These are phyloP conservation scores for Geranium rotundifolium DNA, from an alignment of 345 rosid species.

Conservation along the genomic window DNA sequence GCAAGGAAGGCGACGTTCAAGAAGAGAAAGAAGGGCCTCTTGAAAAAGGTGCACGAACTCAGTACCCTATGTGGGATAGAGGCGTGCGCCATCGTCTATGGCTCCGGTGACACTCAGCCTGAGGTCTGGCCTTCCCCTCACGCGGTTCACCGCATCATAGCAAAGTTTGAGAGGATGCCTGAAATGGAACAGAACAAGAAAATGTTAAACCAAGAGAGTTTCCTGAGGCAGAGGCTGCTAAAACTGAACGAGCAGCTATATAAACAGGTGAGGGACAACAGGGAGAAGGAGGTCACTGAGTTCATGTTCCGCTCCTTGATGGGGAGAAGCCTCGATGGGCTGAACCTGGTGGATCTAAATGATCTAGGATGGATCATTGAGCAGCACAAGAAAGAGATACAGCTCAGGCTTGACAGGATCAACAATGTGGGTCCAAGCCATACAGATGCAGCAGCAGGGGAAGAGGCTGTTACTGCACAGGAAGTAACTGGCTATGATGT, in stretches of 20 bases:
- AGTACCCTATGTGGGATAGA: slow-evolving; percentile 22
- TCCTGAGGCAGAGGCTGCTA: slow-evolving; percentile 5
- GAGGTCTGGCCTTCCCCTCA: slow-evolving; percentile 22
- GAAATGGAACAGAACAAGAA: slow-evolving; percentile 25
- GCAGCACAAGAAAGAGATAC: slow-evolving; percentile 11
- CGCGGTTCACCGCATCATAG: slow-evolving; percentile 13
- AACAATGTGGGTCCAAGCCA: not conserved
- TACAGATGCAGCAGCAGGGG: not conserved
- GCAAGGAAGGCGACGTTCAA: slow-evolving; percentile 15
- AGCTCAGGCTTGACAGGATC: slow-evolving; percentile 2
- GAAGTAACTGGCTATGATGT: not conserved
- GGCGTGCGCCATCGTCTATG: slow-evolving; percentile 19
- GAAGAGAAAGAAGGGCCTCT: slow-evolving; percentile 23
- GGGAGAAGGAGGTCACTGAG: slow-evolving; percentile 7
- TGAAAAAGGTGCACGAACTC: slow-evolving; percentile 20
- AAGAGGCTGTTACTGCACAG: not conserved
- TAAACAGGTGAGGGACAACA: not conserved
- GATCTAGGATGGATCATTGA: slow-evolving; percentile 14
- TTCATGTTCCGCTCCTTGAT: slow-evolving; percentile 3
- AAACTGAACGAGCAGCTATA: not conserved
- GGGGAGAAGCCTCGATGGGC: not conserved
- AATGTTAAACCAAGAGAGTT: slow-evolving; percentile 22
- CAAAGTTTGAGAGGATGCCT: slow-evolving; percentile 10
- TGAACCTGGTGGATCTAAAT: slow-evolving; percentile 14
- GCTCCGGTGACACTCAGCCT: slow-evolving; percentile 13